Evolutionary conservation across 2,329 filamentous ascomycete species (phyloP).

Genomic region (Canariomyces notabilis): DNA sequence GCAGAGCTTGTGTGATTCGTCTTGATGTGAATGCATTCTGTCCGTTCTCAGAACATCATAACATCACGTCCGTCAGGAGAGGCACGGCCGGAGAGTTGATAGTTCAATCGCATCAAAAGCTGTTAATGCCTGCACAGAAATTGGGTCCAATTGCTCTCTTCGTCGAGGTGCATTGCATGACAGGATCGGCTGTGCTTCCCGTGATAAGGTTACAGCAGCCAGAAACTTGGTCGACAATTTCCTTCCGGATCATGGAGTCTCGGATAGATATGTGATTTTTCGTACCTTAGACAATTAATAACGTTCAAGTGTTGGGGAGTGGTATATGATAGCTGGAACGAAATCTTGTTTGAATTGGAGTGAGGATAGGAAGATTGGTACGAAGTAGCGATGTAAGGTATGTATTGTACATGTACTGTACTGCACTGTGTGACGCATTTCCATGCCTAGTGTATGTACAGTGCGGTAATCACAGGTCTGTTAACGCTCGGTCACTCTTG

Average conservation of each 20-base stretch:
- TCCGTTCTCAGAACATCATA: conserved; percentile 6
- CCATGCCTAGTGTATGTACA: too few relatives aligned
- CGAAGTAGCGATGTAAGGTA: too few relatives aligned
- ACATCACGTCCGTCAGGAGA: conserved; percentile 1
- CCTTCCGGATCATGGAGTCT: too few relatives aligned
- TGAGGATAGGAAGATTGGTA: too few relatives aligned
- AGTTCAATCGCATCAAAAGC: conserved; percentile 2
- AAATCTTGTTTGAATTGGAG: too few relatives aligned
- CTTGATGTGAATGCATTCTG: conserved; percentile 2
- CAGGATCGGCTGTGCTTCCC: conserved; percentile 5
- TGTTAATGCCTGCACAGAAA: neutral
- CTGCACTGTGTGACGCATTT: too few relatives aligned
- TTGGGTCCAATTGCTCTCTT: neutral
- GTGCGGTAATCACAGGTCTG: too few relatives aligned
- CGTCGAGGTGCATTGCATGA: conserved; percentile 5
- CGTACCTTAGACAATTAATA: too few relatives aligned
- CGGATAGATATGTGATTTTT: neutral
- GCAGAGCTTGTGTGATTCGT: neutral
- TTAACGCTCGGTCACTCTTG: too few relatives aligned
- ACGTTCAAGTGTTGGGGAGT: too few relatives aligned
- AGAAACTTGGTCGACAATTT: neutral
- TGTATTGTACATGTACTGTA: too few relatives aligned
- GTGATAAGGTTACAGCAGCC: conserved; percentile 1
- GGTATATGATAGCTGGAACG: too few relatives aligned
- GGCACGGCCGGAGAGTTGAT: conserved; percentile 3